These are phyloP conservation scores for Vicia faba DNA, from an alignment of 306 rosid species.

Conservation along the genomic window DNA sequence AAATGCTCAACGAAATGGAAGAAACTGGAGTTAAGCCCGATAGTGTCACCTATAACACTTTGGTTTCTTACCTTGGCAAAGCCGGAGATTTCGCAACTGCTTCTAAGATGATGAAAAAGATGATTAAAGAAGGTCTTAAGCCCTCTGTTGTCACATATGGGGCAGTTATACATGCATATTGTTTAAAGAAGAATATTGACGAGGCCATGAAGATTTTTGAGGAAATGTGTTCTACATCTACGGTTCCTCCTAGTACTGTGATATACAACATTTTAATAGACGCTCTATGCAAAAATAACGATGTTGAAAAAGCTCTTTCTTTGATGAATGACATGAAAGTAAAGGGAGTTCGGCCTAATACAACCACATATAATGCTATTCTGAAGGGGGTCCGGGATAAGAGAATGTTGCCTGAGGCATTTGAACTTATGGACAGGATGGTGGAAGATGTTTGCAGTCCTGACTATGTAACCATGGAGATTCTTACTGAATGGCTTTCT, in stretches of 20 bases:
- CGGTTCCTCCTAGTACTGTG: conserved; percentile 64
- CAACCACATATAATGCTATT: conserved; percentile 64
- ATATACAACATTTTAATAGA: conserved; percentile 67
- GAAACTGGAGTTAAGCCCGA: conserved; percentile 61
- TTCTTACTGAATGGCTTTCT: conserved; percentile 78
- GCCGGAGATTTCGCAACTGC: conserved; percentile 56
- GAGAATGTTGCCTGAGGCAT: conserved; percentile 55
- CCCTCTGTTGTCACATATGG: conserved; percentile 78
- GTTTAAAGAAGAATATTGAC: conserved; percentile 49
- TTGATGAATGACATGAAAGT: conserved; percentile 64
- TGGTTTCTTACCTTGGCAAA: conserved; percentile 64
- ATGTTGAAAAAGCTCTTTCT: conserved; percentile 55
- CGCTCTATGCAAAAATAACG: conserved; percentile 58
- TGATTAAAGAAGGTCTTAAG: conserved; percentile 52
- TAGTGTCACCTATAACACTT: conserved; percentile 68
- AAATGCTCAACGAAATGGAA: conserved; percentile 71
- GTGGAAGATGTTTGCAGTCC: conserved; percentile 63
- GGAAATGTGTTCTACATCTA: conserved; percentile 54
- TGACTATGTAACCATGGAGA: conserved; percentile 70
- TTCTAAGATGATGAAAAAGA: conserved; percentile 52
- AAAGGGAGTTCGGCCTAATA: conserved; percentile 58
- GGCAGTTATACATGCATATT: conserved; percentile 70
- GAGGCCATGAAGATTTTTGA: conserved; percentile 65
- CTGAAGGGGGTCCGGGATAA: conserved; percentile 58
- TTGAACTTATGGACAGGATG: conserved; percentile 69